A percentile compares a stretch with the other conserved stretches of the same genome.
phyloP scores from a whole-genome alignment of 2,329 filamentous ascomycete genomes.

The Leptographium wingfieldii region DNA sequence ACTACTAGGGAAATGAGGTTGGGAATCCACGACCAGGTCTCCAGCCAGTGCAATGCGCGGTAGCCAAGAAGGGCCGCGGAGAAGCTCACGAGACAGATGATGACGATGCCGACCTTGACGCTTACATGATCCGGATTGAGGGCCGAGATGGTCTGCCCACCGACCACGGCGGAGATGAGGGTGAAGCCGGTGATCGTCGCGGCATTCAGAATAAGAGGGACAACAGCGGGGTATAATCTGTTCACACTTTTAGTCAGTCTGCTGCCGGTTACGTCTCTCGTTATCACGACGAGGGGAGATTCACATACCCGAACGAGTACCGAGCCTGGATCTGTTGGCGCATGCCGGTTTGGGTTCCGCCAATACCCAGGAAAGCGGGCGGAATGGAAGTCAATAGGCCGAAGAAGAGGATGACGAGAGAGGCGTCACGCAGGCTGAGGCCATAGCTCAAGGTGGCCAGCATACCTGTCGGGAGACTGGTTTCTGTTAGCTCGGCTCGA shows the following conservation, averaged over 20 bases:
- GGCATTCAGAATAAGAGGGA: slow-evolving; percentile 41
- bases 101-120: slow-evolving; percentile 43
- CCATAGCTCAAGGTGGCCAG: slow-evolving; percentile 41
- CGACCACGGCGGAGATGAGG: slow-evolving; percentile 42
- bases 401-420: slow-evolving; percentile 48
- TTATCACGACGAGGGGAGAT: too few relatives aligned
- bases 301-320: slow-evolving; percentile 40
- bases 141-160: slow-evolving; percentile 38
- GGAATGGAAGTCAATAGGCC: slow-evolving; percentile 38
- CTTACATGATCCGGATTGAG: slow-evolving; percentile 32
- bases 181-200: slow-evolving; percentile 46
- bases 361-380: slow-evolving; percentile 41
- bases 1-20: slow-evolving; percentile 38
- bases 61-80: slow-evolving; percentile 43
- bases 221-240: slow-evolving; percentile 34
- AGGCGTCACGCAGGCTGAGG: slow-evolving; percentile 40
- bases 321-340: slow-evolving; percentile 49
- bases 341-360: slow-evolving; percentile 43
- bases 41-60: slow-evolving; percentile 38
- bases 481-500: background rate
- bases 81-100: slow-evolving; percentile 39
- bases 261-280: background rate
- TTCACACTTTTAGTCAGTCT: background rate
- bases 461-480: slow-evolving; percentile 44
- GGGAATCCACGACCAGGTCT: slow-evolving; percentile 44